These are phyloP conservation scores for Panaeolus papilionaceus DNA, from an alignment of 768 basidiomycete genomes.

Conservation along the genomic window DNA sequence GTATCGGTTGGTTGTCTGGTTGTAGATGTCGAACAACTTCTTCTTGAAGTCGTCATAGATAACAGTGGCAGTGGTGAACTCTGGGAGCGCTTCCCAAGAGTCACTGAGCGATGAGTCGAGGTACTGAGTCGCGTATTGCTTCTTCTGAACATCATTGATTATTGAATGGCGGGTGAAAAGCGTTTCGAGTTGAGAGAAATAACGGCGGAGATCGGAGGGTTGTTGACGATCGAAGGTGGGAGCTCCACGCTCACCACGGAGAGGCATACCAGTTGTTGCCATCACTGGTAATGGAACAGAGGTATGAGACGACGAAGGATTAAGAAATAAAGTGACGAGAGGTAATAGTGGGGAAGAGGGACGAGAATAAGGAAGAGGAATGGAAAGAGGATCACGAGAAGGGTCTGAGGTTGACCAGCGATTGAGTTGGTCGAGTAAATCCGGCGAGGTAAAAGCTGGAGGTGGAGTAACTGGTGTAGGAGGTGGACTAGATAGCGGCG, in stretches of 20 bases:
- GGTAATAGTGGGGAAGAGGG: too few relatives aligned
- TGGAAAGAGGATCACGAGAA: too few relatives aligned
- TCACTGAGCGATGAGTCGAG: not conserved
- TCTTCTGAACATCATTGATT: not conserved
- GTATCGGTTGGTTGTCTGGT: slow-evolving; percentile 27
- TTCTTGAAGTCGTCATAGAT: slow-evolving; percentile 30
- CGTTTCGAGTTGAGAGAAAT: slow-evolving; percentile 5
- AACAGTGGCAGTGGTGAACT: slow-evolving; percentile 15
- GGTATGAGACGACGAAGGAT: too few relatives aligned
- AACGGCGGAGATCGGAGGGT: slow-evolving; percentile 19
- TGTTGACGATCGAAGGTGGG: slow-evolving; percentile 22
- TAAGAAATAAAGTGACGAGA: too few relatives aligned
- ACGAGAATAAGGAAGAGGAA: too few relatives aligned
- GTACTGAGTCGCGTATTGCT: not conserved
- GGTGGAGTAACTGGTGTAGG: too few relatives aligned
- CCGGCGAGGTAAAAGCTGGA: too few relatives aligned
- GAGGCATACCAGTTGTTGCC: slow-evolving; percentile 21
- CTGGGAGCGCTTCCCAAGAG: slow-evolving; percentile 14
- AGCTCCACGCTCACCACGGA: slow-evolving; percentile 22
- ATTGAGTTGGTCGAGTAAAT: too few relatives aligned
- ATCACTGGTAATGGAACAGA: too few relatives aligned
- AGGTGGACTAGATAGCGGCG: too few relatives aligned
- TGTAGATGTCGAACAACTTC: slow-evolving; percentile 31
- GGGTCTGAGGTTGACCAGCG: too few relatives aligned
- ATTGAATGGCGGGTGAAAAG: not conserved